These are phyloP conservation scores for Venturia pyrina DNA, from an alignment of 2,329 filamentous ascomycete genomes.

Conservation along the genomic window DNA sequence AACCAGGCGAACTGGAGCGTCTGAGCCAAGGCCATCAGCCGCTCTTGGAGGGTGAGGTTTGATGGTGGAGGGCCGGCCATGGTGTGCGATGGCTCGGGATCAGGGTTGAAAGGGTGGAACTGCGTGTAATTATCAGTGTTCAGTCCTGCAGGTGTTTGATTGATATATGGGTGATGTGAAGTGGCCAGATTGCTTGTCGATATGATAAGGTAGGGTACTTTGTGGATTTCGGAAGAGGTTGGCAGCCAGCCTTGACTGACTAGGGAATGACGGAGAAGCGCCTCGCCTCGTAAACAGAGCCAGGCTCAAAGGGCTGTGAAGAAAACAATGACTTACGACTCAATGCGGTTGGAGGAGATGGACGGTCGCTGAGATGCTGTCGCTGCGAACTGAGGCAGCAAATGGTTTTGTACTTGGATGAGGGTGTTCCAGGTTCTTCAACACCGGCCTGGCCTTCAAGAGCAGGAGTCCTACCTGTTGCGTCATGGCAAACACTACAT, in stretches of 20 bases:
- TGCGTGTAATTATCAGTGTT: background rate
- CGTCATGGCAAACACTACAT: background rate
- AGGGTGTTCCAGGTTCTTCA: too few relatives aligned
- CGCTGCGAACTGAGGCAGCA: background rate
- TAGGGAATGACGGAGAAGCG: background rate
- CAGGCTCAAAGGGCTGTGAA: background rate
- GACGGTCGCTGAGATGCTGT: background rate
- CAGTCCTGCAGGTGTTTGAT: background rate
- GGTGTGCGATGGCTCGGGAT: background rate
- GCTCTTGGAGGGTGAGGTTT: slow-evolving; percentile 57
- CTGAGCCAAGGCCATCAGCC: slow-evolving; percentile 68
- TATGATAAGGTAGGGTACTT: background rate
- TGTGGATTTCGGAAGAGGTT: background rate
- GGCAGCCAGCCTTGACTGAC: background rate
- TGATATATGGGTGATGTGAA: background rate
- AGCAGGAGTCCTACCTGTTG: background rate
- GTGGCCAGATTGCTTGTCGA: background rate
- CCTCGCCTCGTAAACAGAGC: background rate
- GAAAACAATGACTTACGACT: background rate
- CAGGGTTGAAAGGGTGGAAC: background rate
- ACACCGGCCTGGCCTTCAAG: too few relatives aligned
- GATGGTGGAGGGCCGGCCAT: slow-evolving; percentile 51
- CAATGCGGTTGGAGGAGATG: background rate
- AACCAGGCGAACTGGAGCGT: slow-evolving; percentile 78
- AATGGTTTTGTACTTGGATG: background rate